These are phyloP conservation scores for Novymonas esmeraldas DNA, from an alignment of 208 protist genomes.

Conservation along the genomic window DNA sequence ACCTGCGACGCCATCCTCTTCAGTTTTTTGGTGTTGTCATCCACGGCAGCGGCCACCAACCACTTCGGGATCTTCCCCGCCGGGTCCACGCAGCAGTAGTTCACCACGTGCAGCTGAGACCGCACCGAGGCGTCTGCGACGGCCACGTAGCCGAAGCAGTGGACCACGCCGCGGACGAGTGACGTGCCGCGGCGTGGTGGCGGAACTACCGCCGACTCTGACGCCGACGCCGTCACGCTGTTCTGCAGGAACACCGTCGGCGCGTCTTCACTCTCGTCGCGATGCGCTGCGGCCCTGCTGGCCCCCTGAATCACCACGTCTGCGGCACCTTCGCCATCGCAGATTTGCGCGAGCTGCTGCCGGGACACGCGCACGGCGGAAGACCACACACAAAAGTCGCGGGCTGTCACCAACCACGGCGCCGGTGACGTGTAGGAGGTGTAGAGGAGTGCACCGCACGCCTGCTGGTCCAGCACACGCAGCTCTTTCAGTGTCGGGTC, in stretches of 20 bases:
- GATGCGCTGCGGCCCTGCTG: not conserved
- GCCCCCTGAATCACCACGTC: too few relatives aligned
- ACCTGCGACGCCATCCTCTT: slow-evolving; percentile 16
- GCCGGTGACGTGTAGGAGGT: slow-evolving; percentile 43
- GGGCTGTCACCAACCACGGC: slow-evolving; percentile 38
- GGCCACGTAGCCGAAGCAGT: slow-evolving; percentile 52
- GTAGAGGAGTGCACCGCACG: slow-evolving; percentile 31
- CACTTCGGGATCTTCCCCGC: slow-evolving; percentile 52
- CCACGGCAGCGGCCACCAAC: slow-evolving; percentile 33
- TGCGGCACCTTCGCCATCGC: too few relatives aligned
- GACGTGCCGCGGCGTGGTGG: not conserved
- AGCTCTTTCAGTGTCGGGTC: slow-evolving; percentile 34
- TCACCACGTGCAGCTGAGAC: slow-evolving; percentile 19
- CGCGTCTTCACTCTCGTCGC: not conserved
- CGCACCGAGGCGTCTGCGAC: not conserved
- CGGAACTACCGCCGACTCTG: not conserved
- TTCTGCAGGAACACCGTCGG: slow-evolving; percentile 32
- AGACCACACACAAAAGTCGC: slow-evolving; percentile 43
- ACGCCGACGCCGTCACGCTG: slow-evolving; percentile 16
- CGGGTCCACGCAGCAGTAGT: slow-evolving; percentile 56
- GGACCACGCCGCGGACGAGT: slow-evolving; percentile 36
- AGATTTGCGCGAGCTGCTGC: slow-evolving; percentile 10
- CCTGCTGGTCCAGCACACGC: slow-evolving; percentile 18
- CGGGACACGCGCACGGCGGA: slow-evolving; percentile 18
- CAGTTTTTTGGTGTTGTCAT: slow-evolving; percentile 40